Evolutionary conservation across 805 yeast species (phyloP), one percentile per base, ranked within the genome.

Genomic region (Cyberlindnera xylosilytica): DNA sequence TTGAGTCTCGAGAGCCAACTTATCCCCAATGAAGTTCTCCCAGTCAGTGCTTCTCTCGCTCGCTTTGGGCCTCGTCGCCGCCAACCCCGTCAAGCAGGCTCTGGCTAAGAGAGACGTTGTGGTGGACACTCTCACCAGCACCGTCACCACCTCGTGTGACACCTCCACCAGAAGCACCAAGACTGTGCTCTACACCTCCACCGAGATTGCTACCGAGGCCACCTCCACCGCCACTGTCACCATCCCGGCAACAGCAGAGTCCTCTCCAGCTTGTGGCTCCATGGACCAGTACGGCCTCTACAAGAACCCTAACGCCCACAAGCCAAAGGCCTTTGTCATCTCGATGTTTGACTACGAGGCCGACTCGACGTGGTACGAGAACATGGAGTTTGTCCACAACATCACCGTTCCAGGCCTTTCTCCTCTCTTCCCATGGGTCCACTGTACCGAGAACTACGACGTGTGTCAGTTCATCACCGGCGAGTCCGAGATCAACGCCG

Each of bases 401-500:
- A 44, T 44, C 42, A 40, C 47, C 34, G 47, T 44, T n/a, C 47
- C 47, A 18, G 47, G 47, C 9, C 26, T 44, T 11, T 44, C 49
- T 9, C 49, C 49, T 24, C 18, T 45, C n/a, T 45, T 38, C 43
- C 49, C 49, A 31, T 45, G 45, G 45, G 41, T 45, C 39, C 49
- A 45, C 38, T 45, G 49, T 41, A 41, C 45, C 8, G 40, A 16
- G 4, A 37, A 45, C 38, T 41, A 41, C 38, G 39, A 38, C 12
- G 45, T 45, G 15, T 45, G 49, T 27, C 49, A 41, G 31, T 45
- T 45, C 45, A 45, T 45, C 39, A 45, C 49, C 23, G 49, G 49
- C 20, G 49, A 45, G 39, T 38, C 43, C 20, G 49, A 45, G 39
- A 45, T 45, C 38, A 45, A 45, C 36, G 49, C 49, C 15, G 49